Evolutionary conservation across 495 filamentous ascomycete species (phyloP).

Genomic region (Haplographium delicatum): DNA sequence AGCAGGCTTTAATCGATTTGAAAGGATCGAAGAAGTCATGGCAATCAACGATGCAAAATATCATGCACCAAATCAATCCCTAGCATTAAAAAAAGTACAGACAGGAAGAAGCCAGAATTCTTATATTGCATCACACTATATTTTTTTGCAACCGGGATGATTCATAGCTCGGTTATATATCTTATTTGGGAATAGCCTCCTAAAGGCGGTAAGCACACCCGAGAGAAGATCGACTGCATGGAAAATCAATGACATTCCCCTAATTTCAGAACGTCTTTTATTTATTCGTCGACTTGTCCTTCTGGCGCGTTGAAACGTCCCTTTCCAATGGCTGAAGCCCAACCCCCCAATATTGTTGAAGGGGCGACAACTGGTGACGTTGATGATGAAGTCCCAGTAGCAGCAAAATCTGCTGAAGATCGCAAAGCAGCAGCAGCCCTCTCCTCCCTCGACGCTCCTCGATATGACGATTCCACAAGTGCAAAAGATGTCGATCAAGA

Average conservation of each 20-base stretch:
- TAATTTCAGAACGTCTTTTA: not conserved
- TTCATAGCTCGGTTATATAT: no score
- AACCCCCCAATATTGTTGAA: slow-evolving; percentile 51
- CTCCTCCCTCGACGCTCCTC: slow-evolving; percentile 60
- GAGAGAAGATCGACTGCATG: not conserved
- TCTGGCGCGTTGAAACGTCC: not conserved
- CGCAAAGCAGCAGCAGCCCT: slow-evolving; percentile 87
- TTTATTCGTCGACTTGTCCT: not conserved
- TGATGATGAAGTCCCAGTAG: slow-evolving; percentile 54
- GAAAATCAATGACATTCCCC: slow-evolving; percentile 10
- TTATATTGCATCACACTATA: no score
- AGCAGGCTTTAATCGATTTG: no score
- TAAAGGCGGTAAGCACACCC: not conserved
- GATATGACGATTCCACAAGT: slow-evolving; percentile 47
- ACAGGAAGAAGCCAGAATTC: no score
- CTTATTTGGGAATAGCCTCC: not conserved
- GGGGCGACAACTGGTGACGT: slow-evolving; percentile 54
- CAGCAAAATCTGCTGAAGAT: slow-evolving; percentile 72
- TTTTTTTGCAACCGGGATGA: no score
- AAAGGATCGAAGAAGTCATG: no score
- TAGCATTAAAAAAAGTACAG: no score
- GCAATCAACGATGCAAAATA: no score
- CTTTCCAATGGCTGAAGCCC: slow-evolving; percentile 51
- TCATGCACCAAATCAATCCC: no score
- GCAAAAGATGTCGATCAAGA: slow-evolving; percentile 68